Percentiles rank a stretch among this genome's conserved stretches.
Conservation (phyloP, 2,329 filamentous ascomycete species). For the Sarocladium kiliense region DNA sequence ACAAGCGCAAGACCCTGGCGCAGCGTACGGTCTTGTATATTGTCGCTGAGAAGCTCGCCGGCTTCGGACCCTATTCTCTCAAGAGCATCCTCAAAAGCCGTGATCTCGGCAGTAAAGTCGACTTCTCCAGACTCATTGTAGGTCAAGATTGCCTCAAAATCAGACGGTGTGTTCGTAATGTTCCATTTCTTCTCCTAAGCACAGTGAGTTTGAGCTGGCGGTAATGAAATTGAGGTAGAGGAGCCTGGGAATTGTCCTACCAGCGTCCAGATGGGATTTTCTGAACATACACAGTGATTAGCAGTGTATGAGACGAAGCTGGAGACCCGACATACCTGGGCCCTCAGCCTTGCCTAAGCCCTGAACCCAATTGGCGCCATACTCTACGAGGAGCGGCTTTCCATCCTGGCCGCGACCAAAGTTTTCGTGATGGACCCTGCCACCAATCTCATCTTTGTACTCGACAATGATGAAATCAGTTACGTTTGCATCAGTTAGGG, state of each 20-base stretch:
- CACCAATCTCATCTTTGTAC: conserved; percentile 52
- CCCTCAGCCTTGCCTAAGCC: not conserved
- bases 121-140: conserved; percentile 48
- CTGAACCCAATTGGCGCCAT: conserved; percentile 57
- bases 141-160: conserved; percentile 49
- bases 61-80: conserved; percentile 39
- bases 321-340: not conserved
- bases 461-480: conserved; percentile 57
- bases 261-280: conserved; percentile 8
- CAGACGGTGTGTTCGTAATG: conserved; percentile 36
- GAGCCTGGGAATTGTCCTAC: not conserved
- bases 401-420: conserved; percentile 43
- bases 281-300: not conserved
- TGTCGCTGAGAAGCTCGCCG: conserved; percentile 46
- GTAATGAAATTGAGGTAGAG: not conserved
- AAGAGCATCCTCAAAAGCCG: conserved; percentile 42
- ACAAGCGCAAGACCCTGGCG: conserved; percentile 38
- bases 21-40: conserved; percentile 52
- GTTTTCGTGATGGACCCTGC: conserved; percentile 45
- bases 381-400: conserved; percentile 47
- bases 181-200: conserved; percentile 10
- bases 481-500: conserved; percentile 20
- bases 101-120: conserved; percentile 42
- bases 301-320: not conserved
- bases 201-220: no score